Evolutionary conservation across 495 filamentous ascomycete species (phyloP).

Genomic region (Hypoxylon cercidicola): DNA sequence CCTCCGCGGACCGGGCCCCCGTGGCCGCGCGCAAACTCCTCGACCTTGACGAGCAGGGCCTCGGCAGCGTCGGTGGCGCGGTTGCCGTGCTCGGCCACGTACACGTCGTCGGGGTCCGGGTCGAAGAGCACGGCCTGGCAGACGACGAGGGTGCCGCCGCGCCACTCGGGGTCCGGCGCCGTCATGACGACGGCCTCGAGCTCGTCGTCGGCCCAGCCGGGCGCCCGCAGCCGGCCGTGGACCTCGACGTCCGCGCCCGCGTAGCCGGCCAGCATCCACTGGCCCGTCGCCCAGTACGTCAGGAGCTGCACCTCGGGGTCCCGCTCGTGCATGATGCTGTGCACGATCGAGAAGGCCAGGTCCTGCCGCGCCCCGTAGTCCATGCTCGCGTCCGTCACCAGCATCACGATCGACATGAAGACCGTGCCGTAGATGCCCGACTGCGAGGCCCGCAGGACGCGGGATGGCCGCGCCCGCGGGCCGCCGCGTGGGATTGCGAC

Average conservation of each 20-base stretch:
- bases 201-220: constrained; percentile 7
- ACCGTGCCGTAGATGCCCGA: constrained; percentile 8
- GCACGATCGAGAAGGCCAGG: background rate
- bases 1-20: constrained; percentile 8
- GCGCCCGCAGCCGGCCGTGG: constrained; percentile 1
- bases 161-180: constrained; percentile 10
- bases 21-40: constrained; percentile 1
- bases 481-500: background rate
- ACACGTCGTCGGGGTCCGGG: background rate
- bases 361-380: background rate
- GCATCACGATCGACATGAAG: constrained; percentile 2
- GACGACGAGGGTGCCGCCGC: constrained; percentile 1
- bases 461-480: background rate
- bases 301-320: background rate
- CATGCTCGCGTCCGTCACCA: background rate
- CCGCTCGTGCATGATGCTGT: background rate
- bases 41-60: background rate
- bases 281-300: constrained; percentile 6
- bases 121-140: constrained; percentile 5
- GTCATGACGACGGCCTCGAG: constrained; percentile 1
- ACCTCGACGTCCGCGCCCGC: background rate
- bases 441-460: background rate
- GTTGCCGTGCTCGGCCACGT: background rate
- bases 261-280: background rate
- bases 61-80: background rate